Evolutionary conservation across 768 basidiomycete genomes (phyloP), one percentile per base, ranked within the genome.

Genomic region (Lactifluus hygrophoroides): DNA sequence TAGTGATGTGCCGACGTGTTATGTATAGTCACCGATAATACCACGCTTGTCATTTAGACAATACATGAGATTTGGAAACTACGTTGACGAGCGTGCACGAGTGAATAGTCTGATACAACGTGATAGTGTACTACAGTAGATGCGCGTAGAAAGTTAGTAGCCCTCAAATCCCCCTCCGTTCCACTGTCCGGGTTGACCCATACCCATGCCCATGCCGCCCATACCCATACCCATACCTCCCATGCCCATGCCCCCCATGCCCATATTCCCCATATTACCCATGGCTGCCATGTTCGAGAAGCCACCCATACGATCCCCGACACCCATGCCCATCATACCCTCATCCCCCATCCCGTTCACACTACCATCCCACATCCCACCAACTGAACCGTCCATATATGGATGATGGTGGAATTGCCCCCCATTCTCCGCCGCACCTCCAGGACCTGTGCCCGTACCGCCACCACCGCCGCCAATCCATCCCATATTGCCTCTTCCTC

Each of bases 311-410:
- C 60, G 28, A 27, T 51, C 35, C 51, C 66, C 64, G 1, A 54
- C 43, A 2, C 62, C 64, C 9, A 48, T 50, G 2, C 62, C 64
- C 9, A 48, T 50, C 37, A 71, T 72, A 0, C 67, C 70, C 65
- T 74, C 76, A 5, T 74, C 72, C 25, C 69, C 69, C 69, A 74
- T 71, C 0, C 71, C 72, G 9, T 14, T 14, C 1, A 10, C 21
- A 25, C 35, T 25, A 32, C n/a, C 69, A 17, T 72, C 73, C 71
- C 72, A 72, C 57, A 77, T 72, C 19, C 66, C 69, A 0, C 70
- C 67, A n/a, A n/a, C n/a, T 2, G 62, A 45, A 13, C 52, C 62
- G 19, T 68, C 66, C 62, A 67, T 65, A 51, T 64, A 67, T 48
- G 71, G 72, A 0, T 47, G 54, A 3, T 71, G 72, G 1, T 46